Evolutionary conservation across 768 basidiomycete species (phyloP), one percentile per base, ranked within the genome.

Genomic region (Mrakia hoshinonis): DNA sequence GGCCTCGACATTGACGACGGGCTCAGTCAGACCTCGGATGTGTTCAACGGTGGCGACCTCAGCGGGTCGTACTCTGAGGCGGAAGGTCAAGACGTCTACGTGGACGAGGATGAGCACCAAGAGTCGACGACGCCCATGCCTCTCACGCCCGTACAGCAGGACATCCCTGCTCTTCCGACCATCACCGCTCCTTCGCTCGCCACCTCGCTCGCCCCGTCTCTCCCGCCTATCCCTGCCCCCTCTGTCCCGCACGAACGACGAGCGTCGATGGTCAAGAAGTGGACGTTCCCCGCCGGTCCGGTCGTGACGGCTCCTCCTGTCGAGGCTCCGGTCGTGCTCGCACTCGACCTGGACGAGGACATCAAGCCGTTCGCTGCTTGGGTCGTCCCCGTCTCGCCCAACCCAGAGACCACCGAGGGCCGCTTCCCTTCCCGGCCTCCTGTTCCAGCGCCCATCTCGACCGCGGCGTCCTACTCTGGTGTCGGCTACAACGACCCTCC

Each of bases 281-380:
- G 60, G 48, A 61, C 69, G 3, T 31, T 73, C 34, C 67, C 72
- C 24, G 31, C 48, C 11, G 72, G 72, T 6, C 67, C 67, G 20
- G 31, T 64, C 67, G 51, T 47, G 36, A 29, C 48, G 24, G n/a
- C 49, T 11, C 49, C 34, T n/a, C 58, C 48, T 26, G 72, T 49
- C 22, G 55, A 68, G 43, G 38, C 38, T 38, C 67, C n/a, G 10
- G 12, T 68, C 61, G 51, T 54, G 20, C 26, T 51, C 20, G 43
- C 38, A 24, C 18, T 55, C 29, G 46, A 64, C 12, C n/a, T 34
- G 39, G 71, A 67, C 34, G 70, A 72, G 29, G 72, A 73, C 52
- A 49, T 67, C 51, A 64, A 54, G 58, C 72, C 72, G n/a, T 73
- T 73, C 26, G 72, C 47, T 1, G 62, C 72, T 26, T 73, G 72